Percentiles rank a stretch among this genome's conserved stretches.
Evolutionary conservation across 2,329 filamentous ascomycete species (phyloP).

Genomic region (Ascochyta pisi): DNA sequence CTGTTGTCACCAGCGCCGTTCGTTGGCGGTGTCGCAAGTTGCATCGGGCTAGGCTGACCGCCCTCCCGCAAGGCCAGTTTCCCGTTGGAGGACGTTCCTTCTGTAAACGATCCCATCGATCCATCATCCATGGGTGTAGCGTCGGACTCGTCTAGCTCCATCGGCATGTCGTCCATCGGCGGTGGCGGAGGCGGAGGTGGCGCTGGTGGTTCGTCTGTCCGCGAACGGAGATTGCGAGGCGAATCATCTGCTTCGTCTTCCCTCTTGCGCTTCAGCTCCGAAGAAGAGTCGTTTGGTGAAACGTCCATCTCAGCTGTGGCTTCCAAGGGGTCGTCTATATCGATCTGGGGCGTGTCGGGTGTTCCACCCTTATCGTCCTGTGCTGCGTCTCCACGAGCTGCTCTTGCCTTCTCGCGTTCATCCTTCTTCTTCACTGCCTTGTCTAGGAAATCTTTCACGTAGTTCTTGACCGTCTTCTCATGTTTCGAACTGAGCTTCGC

Average conservation of each 20-base stretch:
- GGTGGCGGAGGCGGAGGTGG: slow-evolving; percentile 54
- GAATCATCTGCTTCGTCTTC: slow-evolving; percentile 42
- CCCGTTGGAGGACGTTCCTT: slow-evolving; percentile 4
- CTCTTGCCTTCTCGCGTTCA: slow-evolving; percentile 69
- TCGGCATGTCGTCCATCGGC: slow-evolving; percentile 41
- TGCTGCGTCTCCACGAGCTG: slow-evolving; percentile 40
- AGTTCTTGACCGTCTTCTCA: slow-evolving; percentile 80
- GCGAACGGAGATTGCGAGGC: slow-evolving; percentile 43
- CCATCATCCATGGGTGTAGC: slow-evolving; percentile 39
- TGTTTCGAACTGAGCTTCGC: slow-evolving; percentile 75
- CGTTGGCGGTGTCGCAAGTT: slow-evolving; percentile 55
- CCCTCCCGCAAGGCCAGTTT: slow-evolving; percentile 17
- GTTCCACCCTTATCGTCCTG: slow-evolving; percentile 22
- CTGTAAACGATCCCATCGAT: slow-evolving; percentile 2
- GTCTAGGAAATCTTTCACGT: slow-evolving; percentile 84
- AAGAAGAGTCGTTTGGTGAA: slow-evolving; percentile 36
- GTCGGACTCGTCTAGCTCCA: slow-evolving; percentile 33
- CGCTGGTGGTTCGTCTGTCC: slow-evolving; percentile 47
- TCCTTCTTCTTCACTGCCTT: slow-evolving; percentile 76
- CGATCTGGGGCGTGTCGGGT: slow-evolving; percentile 28
- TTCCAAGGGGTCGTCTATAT: slow-evolving; percentile 11
- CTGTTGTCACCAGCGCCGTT: slow-evolving; percentile 35
- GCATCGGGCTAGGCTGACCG: slow-evolving; percentile 45
- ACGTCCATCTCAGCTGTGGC: slow-evolving; percentile 15
- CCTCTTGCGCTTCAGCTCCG: slow-evolving; percentile 48